Evolutionary conservation across 2,329 filamentous ascomycete species (phyloP), one percentile per base, ranked within the genome.

Genomic region (Pseudocercospora musae): DNA sequence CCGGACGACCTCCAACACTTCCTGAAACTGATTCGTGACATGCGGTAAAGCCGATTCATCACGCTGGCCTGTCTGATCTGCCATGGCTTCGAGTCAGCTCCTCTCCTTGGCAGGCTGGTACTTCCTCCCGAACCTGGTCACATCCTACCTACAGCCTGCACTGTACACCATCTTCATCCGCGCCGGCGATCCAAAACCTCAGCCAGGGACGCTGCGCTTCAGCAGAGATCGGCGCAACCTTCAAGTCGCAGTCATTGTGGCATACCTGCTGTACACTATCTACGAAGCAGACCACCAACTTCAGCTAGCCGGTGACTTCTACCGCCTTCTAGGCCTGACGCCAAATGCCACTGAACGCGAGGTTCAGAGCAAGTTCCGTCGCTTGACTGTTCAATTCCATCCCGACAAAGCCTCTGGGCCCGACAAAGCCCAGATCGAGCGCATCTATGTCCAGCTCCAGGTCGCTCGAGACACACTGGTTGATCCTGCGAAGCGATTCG

Each of bases 131-230:
- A 82, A 82, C 68, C 85, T 94, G 70, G 89, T 87, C 54, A 93
- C 92, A 40, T 85, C 86, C 66, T 90, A 89, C 80, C 75, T 89
- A 5, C 94, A 98, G 76, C 84, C 84, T 65, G 81, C 96, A 69
- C 95, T 92, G 80, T 99, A 98, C 80, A 84, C 88, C 71, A 79
- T 98, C 69, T 90, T 91, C 59, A 94, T 96, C 75, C 92, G 93
- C 68, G 95, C 92, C 52, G 95, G 95, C 73, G 88, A 92, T 65
- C 90, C 90, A 13, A 90, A 89, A 63, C 94, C 85, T 79, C 62
- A 79, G 68, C 85, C 89, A 37, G 85, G 90, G 75, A 82, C 84
- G n/a, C 82, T 87, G 1, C 87, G 87, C 68, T 91, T 86, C 75
- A 81, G 84, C 66, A 82, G 84, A 61, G 91, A 98, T 79, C 89